phyloP scores from a whole-genome alignment of 78 protist genomes.

The Polysphondylium violaceum region DNA sequence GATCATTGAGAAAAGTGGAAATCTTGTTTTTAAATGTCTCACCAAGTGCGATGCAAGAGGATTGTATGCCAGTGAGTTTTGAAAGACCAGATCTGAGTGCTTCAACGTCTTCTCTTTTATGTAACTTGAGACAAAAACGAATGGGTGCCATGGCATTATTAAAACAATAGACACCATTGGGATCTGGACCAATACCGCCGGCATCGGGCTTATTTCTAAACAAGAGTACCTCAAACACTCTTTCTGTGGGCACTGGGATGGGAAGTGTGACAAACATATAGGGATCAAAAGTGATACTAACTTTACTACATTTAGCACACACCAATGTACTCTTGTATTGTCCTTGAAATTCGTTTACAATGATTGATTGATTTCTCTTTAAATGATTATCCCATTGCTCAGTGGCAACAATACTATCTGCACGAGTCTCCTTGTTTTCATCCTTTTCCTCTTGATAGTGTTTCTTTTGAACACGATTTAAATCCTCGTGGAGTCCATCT shows the following conservation, averaged over 20 bases:
- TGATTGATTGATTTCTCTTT: conserved; percentile 87
- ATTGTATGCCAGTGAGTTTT: conserved; percentile 52
- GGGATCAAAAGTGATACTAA: conserved; percentile 87
- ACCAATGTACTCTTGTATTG: conserved; percentile 80
- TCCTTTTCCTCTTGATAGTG: conserved; percentile 83
- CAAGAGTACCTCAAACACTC: conserved; percentile 45
- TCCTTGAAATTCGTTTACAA: conserved; percentile 93
- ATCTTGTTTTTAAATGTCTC: conserved; percentile 52
- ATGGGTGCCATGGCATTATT: conserved; percentile 72
- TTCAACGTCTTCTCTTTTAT: conserved; percentile 39
- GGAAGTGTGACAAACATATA: conserved; percentile 92
- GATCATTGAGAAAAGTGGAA: conserved; percentile 61
- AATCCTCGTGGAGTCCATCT: conserved; percentile 96
- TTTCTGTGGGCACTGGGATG: conserved; percentile 80
- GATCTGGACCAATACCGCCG: conserved; percentile 43
- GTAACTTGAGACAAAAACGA: conserved; percentile 30
- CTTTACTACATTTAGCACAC: conserved; percentile 78
- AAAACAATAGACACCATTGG: conserved; percentile 53
- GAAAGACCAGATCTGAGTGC: conserved; percentile 49
- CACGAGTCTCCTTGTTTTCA: conserved; percentile 55
- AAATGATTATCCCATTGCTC: conserved; percentile 90
- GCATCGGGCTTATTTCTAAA: conserved; percentile 46
- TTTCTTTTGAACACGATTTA: conserved; percentile 85
- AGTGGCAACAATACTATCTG: conserved; percentile 81
- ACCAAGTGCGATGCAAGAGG: conserved; percentile 60